These are phyloP conservation scores for Westerdykella sp. DNA, from an alignment of 2,329 filamentous ascomycete genomes.

Conservation along the genomic window DNA sequence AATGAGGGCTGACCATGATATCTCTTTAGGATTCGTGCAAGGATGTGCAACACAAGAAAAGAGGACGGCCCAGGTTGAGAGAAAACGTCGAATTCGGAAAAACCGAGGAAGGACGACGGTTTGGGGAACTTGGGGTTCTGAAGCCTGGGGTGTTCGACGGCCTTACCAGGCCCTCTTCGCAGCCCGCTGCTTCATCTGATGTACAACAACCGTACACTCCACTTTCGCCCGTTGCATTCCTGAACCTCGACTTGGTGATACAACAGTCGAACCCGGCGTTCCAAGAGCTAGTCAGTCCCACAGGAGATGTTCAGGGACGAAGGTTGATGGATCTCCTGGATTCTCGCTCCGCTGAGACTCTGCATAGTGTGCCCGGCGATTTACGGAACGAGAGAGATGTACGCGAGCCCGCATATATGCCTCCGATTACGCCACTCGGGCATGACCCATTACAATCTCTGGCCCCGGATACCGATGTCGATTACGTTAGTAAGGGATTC, in stretches of 20 bases:
- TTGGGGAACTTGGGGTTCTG: background rate
- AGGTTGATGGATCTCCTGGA: constrained; percentile 42
- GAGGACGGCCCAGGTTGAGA: constrained; percentile 68
- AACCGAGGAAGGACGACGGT: constrained; percentile 17
- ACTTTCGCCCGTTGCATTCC: constrained; percentile 35
- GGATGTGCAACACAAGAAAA: constrained; percentile 81
- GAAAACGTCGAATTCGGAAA: constrained; percentile 45
- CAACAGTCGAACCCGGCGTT: constrained; percentile 43
- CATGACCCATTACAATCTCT: constrained; percentile 41
- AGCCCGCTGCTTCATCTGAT: constrained; percentile 1
- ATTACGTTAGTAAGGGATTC: constrained; percentile 41
- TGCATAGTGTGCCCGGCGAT: constrained; percentile 41
- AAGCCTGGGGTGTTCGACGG: no score
- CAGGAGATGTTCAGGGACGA: constrained; percentile 35
- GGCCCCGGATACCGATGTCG: constrained; percentile 38
- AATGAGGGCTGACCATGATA: constrained; percentile 11
- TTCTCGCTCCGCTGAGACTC: constrained; percentile 36
- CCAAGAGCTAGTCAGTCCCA: constrained; percentile 37
- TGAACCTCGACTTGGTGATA: constrained; percentile 45
- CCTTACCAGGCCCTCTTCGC: background rate
- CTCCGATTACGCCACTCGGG: constrained; percentile 42
- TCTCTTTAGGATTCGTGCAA: constrained; percentile 61
- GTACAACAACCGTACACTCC: constrained; percentile 25
- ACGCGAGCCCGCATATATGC: constrained; percentile 46
- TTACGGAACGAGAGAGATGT: constrained; percentile 44